phyloP scores from a whole-genome alignment of 768 basidiomycete species.

The Amyloporia xantha region DNA sequence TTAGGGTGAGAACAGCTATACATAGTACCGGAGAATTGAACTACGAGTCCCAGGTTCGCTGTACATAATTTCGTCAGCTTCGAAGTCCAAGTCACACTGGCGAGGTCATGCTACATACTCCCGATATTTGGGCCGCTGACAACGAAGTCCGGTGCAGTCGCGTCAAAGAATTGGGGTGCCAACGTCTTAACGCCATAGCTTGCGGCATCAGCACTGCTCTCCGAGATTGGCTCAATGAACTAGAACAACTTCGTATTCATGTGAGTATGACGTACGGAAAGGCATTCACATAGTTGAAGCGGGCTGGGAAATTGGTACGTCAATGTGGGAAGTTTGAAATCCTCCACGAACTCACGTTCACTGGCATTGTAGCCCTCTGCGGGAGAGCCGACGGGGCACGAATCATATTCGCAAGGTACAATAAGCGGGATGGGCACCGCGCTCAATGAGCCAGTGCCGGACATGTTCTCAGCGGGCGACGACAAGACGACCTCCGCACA shows the following conservation, averaged over 20 bases:
- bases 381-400: slow-evolving; percentile 36
- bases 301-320: slow-evolving; percentile 20
- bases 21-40: slow-evolving; percentile 24
- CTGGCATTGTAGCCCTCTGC: slow-evolving; percentile 35
- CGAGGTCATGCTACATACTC: slow-evolving; percentile 10
- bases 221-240: not conserved
- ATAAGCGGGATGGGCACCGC: slow-evolving; percentile 26
- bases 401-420: slow-evolving; percentile 35
- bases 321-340: not conserved
- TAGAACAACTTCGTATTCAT: no score
- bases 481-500: slow-evolving; percentile 37
- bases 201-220: slow-evolving; percentile 21
- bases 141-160: slow-evolving; percentile 34
- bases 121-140: slow-evolving; percentile 38
- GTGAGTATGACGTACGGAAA: slow-evolving; percentile 25
- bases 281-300: slow-evolving; percentile 38
- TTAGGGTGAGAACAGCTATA: slow-evolving; percentile 9
- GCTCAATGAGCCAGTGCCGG: slow-evolving; percentile 39
- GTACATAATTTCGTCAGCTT: no score
- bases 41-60: slow-evolving; percentile 21
- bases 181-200: slow-evolving; percentile 39
- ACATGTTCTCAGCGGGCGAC: slow-evolving; percentile 38
- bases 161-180: slow-evolving; percentile 34
- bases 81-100: no score
- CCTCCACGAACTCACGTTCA: slow-evolving; percentile 26